Base-by-base conservation (phyloP, 1,139 yeast species). In the Pichia sp. region DNA sequence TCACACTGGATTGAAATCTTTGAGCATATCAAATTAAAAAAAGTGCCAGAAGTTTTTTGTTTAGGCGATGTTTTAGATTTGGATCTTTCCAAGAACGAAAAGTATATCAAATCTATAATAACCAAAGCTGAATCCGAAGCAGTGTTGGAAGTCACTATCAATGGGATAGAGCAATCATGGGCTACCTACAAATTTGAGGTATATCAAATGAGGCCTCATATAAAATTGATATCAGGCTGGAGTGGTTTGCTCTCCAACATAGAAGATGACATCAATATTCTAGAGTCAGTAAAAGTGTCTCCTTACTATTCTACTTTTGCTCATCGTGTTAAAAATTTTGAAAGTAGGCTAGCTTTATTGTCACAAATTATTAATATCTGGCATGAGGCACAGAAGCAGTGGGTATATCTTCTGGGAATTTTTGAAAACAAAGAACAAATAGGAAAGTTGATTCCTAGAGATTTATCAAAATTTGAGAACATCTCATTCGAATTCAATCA, bases 361-460 rank as follows among this genome's bases (percentile, higher is more conserved):
- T 78, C 77, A 53, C 71, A 74, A 1, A 66, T 88, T 2, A 74
- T 89, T 48, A 90, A 85, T 61, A 66, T 72, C 0, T 90, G 97
- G 95, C 77, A 87, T 45, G 96, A 89, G 49, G 89, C 85, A 1
- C 98, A 93, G 67, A 74, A 86, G n/a, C 90, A 86, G 63, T 92
- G 96, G 96, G 81, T 89, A 1, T 90, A 92, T 64, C 75, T 92
- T 23, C 86, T 82, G 59, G 97, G 96, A 0, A 82, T 90, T 0
- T 87, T 93, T 65, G 82, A 80, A 13, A 68, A 72, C 1, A 80
- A 79, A 54, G 72, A 76, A 0, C 90, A 87, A 46, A 80, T 92
- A 31, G 75, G 78, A 51, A 75, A 73, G 36, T 71, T 89, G 3
- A 72, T 92, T 11, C 95, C 96, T 0, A 68, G 81, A 4, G 98